Conservation (phyloP, 2,329 filamentous ascomycete species). For the Plectosphaerella cucumerina region DNA sequence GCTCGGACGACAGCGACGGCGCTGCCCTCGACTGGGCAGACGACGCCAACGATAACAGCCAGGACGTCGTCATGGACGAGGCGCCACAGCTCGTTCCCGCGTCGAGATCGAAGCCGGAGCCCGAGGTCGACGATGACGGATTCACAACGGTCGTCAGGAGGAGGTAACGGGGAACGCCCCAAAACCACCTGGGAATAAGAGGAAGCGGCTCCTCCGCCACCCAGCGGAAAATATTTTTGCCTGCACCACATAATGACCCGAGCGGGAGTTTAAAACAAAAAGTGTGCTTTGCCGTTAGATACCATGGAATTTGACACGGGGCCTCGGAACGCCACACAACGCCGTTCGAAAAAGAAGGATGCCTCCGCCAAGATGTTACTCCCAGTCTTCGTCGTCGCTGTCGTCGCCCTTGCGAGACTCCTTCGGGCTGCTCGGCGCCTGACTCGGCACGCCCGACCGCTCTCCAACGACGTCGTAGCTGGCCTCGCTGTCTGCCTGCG, state of each 20-base stretch:
- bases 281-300: background rate
- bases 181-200: no score
- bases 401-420: constrained; percentile 52
- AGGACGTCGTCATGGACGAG: constrained; percentile 65
- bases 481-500: constrained; percentile 86
- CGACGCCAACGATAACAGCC: constrained; percentile 46
- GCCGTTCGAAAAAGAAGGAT: constrained; percentile 7
- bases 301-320: constrained; percentile 5
- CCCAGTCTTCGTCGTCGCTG: constrained; percentile 73
- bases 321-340: constrained; percentile 13
- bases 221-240: no score
- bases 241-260: background rate
- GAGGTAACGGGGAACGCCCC: no score
- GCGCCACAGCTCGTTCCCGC: constrained; percentile 57
- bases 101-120: constrained; percentile 60
- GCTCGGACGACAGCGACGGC: constrained; percentile 46
- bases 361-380: constrained; percentile 38
- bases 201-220: no score
- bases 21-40: constrained; percentile 66
- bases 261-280: background rate
- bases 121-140: constrained; percentile 76
- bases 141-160: constrained; percentile 72
- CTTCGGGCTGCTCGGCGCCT: constrained; percentile 66
- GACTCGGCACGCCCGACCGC: constrained; percentile 70
- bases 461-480: constrained; percentile 92